Percentiles rank a stretch among this genome's conserved stretches.
Evolutionary conservation across 2,329 filamentous ascomycete species (phyloP).

Genomic region (Orbilia brochopaga): DNA sequence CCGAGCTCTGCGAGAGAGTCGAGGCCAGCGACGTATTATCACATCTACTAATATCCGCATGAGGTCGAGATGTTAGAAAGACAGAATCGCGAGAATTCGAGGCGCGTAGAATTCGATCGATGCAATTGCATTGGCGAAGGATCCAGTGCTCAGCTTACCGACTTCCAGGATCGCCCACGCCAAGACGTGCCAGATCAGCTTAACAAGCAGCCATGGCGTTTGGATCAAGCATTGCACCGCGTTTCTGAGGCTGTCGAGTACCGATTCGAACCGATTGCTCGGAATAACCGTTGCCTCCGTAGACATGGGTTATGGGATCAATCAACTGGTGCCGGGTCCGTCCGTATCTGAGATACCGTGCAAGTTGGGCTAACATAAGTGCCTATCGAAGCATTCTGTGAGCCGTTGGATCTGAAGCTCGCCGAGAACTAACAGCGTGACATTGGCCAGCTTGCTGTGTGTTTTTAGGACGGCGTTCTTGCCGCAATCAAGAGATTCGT

Average conservation of each 20-base stretch:
- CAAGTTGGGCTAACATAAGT: no score
- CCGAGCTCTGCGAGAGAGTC: slow-evolving; percentile 17
- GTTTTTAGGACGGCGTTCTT: no score
- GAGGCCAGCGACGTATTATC: slow-evolving; percentile 28
- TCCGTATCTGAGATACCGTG: no score
- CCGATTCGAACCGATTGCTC: slow-evolving; percentile 14
- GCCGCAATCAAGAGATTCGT: no score
- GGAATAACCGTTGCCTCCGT: slow-evolving; percentile 23
- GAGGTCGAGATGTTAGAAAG: neutral
- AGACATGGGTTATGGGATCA: slow-evolving; percentile 28
- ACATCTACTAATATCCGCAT: slow-evolving; percentile 13
- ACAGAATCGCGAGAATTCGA: neutral
- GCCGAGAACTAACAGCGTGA: no score
- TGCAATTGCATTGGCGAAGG: no score
- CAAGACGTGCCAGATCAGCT: slow-evolving; percentile 16
- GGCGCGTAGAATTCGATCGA: neutral
- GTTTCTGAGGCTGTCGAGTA: slow-evolving; percentile 11
- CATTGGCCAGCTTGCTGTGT: no score
- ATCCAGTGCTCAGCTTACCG: slow-evolving; percentile 8
- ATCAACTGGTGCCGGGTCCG: neutral
- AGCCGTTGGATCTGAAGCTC: no score
- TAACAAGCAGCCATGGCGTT: slow-evolving; percentile 10
- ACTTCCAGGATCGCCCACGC: slow-evolving; percentile 15
- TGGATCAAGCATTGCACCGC: slow-evolving; percentile 17
- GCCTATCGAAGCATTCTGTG: no score